Conservation (phyloP, 768 basidiomycete species). For the Rhodosporidiobolus sp. region DNA sequence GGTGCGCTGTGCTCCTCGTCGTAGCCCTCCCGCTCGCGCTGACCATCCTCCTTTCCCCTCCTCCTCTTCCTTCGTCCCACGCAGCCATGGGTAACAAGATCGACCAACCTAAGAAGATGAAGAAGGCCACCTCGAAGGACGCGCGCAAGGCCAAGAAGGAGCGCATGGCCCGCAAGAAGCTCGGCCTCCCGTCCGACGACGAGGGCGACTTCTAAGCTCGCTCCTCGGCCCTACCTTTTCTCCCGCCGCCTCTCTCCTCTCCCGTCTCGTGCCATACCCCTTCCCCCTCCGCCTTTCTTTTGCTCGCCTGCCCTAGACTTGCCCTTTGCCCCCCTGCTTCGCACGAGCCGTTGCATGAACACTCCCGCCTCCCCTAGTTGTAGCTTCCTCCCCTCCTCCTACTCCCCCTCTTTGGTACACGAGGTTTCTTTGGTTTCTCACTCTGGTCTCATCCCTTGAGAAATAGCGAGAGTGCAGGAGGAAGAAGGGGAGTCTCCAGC, state of each 20-base stretch:
- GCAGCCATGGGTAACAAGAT: constrained; percentile 32
- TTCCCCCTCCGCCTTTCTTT: neutral
- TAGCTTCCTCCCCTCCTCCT: neutral
- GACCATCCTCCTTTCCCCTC: too few species aligned
- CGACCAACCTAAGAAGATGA: constrained; percentile 40
- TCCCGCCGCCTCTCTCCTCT: too few species aligned
- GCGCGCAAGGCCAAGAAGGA: constrained; percentile 34
- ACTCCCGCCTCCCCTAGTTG: neutral
- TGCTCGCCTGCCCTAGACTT: neutral
- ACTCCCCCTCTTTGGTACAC: neutral
- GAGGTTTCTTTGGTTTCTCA: too few species aligned
- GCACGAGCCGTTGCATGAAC: too few species aligned
- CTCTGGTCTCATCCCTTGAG: too few species aligned
- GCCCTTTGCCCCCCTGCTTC: neutral
- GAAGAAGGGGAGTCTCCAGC: too few species aligned
- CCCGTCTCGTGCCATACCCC: neutral
- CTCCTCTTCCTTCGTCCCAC: too few species aligned
- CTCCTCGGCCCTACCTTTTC: neutral
- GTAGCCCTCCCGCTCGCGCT: too few species aligned
- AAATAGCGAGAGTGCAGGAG: too few species aligned
- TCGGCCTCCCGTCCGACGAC: constrained; percentile 29
- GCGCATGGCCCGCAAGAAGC: constrained; percentile 37
- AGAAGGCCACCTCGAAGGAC: constrained; percentile 24
- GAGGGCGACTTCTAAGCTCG: constrained; percentile 21
- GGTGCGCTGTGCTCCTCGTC: too few species aligned